phyloP scores from a whole-genome alignment of 2,329 filamentous ascomycete genomes.

The Stagonosporopsis tanaceti region DNA sequence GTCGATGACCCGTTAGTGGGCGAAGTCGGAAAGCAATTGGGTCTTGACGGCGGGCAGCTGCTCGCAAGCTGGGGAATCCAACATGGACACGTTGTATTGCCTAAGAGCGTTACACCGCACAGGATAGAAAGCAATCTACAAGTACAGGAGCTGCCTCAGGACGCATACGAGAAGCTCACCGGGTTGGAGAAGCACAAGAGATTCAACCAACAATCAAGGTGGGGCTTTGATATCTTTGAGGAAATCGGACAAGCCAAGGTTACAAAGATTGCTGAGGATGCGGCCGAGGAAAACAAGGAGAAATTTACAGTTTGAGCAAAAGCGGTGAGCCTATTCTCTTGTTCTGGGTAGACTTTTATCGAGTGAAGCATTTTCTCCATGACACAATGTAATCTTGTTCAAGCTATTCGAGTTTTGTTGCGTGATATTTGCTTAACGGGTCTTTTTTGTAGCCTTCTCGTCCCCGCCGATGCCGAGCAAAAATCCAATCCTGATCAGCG shows the following conservation, averaged over 20 bases:
- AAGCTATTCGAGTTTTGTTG: not conserved
- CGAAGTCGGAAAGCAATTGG: constrained; percentile 53
- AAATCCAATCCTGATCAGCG: constrained; percentile 12
- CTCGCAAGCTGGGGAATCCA: constrained; percentile 80
- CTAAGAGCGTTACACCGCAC: constrained; percentile 77
- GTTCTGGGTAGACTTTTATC: not conserved
- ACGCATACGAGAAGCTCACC: constrained; percentile 73
- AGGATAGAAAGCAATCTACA: constrained; percentile 79
- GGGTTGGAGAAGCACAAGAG: constrained; percentile 34
- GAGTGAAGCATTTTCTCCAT: not conserved
- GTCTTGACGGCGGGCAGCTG: constrained; percentile 75
- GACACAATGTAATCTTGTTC: not conserved
- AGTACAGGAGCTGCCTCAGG: constrained; percentile 69
- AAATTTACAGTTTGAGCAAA: constrained; percentile 28
- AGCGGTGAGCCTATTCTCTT: not conserved
- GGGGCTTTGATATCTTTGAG: constrained; percentile 38
- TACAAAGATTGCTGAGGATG: constrained; percentile 26
- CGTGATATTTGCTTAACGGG: not conserved
- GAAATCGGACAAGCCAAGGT: constrained; percentile 34
- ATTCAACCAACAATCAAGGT: constrained; percentile 35
- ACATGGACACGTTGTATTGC: constrained; percentile 81
- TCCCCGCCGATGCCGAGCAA: constrained; percentile 13
- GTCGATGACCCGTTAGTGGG: constrained; percentile 52
- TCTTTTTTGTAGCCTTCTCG: not conserved
- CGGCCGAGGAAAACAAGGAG: constrained; percentile 29